Evolutionary conservation across 108 stramenopile genomes (phyloP).

Genomic region (Pseudonitzschia delicatissima): DNA sequence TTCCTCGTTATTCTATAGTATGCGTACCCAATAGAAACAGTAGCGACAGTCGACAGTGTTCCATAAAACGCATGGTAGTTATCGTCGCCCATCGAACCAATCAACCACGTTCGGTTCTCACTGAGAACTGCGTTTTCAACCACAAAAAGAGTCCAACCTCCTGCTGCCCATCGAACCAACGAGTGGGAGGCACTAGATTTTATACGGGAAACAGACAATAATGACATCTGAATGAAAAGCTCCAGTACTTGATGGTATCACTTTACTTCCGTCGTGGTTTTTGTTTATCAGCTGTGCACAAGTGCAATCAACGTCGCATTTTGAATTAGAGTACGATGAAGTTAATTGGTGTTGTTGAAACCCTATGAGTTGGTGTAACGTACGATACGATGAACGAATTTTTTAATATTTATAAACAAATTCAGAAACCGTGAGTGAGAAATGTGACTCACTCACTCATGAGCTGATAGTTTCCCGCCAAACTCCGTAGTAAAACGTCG

Average conservation of each 20-base stretch:
- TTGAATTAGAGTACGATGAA: too few relatives aligned
- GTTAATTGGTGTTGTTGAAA: too few relatives aligned
- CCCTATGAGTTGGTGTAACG: too few relatives aligned
- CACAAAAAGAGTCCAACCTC: constrained; percentile 82
- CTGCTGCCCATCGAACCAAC: constrained; percentile 65
- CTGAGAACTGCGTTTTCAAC: constrained; percentile 83
- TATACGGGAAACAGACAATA: background rate
- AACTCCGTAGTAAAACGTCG: too few relatives aligned
- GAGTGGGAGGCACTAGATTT: constrained; percentile 17
- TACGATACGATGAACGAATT: too few relatives aligned
- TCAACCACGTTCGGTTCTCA: constrained; percentile 82
- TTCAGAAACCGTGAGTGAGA: too few relatives aligned
- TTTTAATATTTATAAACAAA: too few relatives aligned
- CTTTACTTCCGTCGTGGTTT: background rate
- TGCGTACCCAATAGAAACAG: constrained; percentile 66
- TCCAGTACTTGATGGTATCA: background rate
- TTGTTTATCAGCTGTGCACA: too few relatives aligned
- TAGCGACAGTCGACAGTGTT: constrained; percentile 73
- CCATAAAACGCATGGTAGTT: constrained; percentile 76
- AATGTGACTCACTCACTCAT: too few relatives aligned
- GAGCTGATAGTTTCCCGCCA: too few relatives aligned
- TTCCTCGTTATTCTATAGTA: constrained; percentile 50
- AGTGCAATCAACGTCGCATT: too few relatives aligned
- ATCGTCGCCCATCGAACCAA: constrained; percentile 66
- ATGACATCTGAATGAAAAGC: background rate